phyloP scores from a whole-genome alignment of 306 rosid genomes.

The Lathyrus oleraceus region DNA sequence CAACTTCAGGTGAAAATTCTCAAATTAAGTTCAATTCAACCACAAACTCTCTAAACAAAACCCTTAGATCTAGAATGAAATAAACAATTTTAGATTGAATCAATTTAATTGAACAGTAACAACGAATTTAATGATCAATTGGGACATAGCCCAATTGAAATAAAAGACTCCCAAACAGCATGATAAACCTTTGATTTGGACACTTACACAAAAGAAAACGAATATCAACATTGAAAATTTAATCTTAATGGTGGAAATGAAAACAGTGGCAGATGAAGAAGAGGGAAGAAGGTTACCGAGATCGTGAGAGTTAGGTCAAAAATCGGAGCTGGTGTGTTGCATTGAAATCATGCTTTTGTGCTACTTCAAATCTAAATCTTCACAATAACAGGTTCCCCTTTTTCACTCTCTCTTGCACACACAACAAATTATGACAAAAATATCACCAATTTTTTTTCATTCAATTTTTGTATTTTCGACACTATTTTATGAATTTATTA shows the following conservation, averaged over 20 bases:
- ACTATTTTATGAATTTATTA: background rate
- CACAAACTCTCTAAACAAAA: background rate
- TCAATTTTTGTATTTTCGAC: background rate
- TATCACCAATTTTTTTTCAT: conserved; percentile 3
- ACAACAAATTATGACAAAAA: background rate
- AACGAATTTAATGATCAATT: conserved; percentile 33
- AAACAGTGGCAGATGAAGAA: conserved; percentile 11
- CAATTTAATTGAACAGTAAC: conserved; percentile 23
- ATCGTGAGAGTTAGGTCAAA: conserved; percentile 30
- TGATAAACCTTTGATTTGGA: background rate
- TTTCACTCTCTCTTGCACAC: conserved; percentile 10
- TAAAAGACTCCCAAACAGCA: conserved; percentile 1
- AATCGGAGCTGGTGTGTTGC: conserved; percentile 33
- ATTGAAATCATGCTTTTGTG: conserved; percentile 36
- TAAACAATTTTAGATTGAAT: conserved; percentile 16
- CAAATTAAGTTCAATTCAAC: conserved; percentile 11
- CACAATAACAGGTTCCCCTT: background rate
- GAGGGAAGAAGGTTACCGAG: conserved; percentile 34
- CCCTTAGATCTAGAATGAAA: conserved; percentile 36
- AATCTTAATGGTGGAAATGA: background rate
- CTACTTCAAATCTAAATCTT: conserved; percentile 40
- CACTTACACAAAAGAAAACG: conserved; percentile 28
- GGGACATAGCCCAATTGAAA: conserved; percentile 12
- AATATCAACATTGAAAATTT: conserved; percentile 1
- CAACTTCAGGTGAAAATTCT: conserved; percentile 3